Conservation (phyloP, 2,329 filamentous ascomycete genomes). For the Chaetomiaceae sp. region DNA sequence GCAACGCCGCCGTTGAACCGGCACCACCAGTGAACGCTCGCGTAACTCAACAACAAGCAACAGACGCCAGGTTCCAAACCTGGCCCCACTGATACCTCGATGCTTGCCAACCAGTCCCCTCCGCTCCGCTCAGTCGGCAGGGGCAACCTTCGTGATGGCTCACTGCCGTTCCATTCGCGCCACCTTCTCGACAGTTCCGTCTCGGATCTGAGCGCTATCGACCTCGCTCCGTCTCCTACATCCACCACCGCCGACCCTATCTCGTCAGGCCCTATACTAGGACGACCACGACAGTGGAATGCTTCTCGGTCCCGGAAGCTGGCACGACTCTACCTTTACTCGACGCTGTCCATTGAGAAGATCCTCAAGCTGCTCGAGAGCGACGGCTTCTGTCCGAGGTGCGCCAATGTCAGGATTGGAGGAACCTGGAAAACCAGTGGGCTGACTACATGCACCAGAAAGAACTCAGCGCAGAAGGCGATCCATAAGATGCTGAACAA, state of each 20-base stretch:
- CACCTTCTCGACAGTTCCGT: neutral
- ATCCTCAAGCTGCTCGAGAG: constrained; percentile 46
- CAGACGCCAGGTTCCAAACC: too few species aligned
- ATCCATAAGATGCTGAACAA: constrained; percentile 53
- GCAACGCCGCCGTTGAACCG: too few species aligned
- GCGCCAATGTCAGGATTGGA: constrained; percentile 21
- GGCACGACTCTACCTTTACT: constrained; percentile 53
- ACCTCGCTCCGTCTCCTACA: neutral
- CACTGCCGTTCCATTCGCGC: neutral
- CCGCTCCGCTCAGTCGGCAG: neutral
- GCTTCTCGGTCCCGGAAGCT: constrained; percentile 48
- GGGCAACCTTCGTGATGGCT: neutral
- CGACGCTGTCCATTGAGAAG: constrained; percentile 46
- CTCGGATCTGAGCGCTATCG: neutral
- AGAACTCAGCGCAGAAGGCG: constrained; percentile 56
- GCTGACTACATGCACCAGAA: constrained; percentile 32
- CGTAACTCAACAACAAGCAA: too few species aligned
- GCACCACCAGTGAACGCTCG: neutral
- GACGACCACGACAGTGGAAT: constrained; percentile 54
- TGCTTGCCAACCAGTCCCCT: neutral
- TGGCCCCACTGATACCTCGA: neutral
- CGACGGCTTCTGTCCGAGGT: constrained; percentile 44
- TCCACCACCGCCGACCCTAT: constrained; percentile 7
- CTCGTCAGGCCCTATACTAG: constrained; percentile 32
- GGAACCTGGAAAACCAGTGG: neutral